Evolutionary conservation across 345 rosid genomes (phyloP), one percentile per base, ranked within the genome.

Genomic region (Microcos paniculata): DNA sequence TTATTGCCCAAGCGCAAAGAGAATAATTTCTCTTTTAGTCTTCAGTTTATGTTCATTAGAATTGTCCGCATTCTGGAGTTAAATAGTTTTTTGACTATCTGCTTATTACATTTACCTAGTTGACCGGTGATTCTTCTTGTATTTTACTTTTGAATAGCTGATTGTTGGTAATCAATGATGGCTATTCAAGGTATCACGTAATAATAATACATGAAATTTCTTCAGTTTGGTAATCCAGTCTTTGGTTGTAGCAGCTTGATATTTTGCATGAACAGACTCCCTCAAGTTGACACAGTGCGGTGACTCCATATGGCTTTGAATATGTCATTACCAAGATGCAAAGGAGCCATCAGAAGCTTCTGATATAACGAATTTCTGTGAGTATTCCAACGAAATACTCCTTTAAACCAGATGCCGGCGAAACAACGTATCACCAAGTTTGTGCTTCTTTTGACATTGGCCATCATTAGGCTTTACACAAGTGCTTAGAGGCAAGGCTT

Each of bases 191-290:
- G 58, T 23, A 69, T 30, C 26, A 69, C 15, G 18, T 24, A 16
- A 49, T 15, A 18, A 48, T 38, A 48, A 28, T 68, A 48, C 16
- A 19, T 69, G 72, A 53, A 56, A 23, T 19, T 31, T 19, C n/a
- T 30, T 70, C 18, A 21, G 62, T 70, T 70, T 33, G 31, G 3
- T 51, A 70, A 71, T 24, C 21, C 35, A 23, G 64, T 14, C 55
- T 53, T 38, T n/a, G 30, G 31, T 38, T 71, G 3, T 13, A 58
- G 73, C 79, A 74, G 84, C 79, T 70, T 61, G 76, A 77, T n/a
- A 28, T 62, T 73, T 40, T 30, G 69, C 63, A 31, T 57, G 67
- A 68, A 73, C 49, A 12, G 42, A 1, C 38, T 21, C 61, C 14
- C 38, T 53, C 31, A 51, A 49, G 23, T 12, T 74, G 70, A 30